These are phyloP conservation scores for Aschersonia sp. DNA, from an alignment of 2,329 filamentous ascomycete species.

Conservation along the genomic window DNA sequence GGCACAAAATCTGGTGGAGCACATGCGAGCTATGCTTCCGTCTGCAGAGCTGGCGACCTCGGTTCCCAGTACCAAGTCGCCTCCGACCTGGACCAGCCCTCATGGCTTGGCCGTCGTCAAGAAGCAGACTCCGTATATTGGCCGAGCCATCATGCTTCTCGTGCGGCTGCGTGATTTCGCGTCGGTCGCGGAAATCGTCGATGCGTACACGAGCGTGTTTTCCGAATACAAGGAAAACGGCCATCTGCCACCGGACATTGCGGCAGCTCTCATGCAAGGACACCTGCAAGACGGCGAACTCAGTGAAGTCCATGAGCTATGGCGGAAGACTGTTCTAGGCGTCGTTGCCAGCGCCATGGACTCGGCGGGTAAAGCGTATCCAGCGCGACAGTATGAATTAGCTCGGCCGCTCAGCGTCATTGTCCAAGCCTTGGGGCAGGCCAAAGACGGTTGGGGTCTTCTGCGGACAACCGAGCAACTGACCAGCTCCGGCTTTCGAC, in stretches of 20 bases:
- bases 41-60: neutral
- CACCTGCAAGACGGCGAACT: constrained; percentile 43
- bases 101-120: constrained; percentile 10
- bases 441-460: constrained; percentile 30
- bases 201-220: constrained; percentile 32
- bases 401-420: constrained; percentile 34
- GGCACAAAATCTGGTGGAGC: constrained; percentile 14
- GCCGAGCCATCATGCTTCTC: constrained; percentile 18
- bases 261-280: constrained; percentile 53
- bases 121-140: constrained; percentile 14
- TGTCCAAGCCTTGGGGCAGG: constrained; percentile 25
- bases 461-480: constrained; percentile 38
- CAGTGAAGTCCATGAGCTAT: constrained; percentile 48
- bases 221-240: constrained; percentile 16
- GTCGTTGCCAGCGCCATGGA: constrained; percentile 23
- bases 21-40: constrained; percentile 11
- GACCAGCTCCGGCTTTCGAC: constrained; percentile 49
- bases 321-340: constrained; percentile 44
- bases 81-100: constrained; percentile 2
- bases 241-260: constrained; percentile 35
- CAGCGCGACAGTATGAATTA: constrained; percentile 37
- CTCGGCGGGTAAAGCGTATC: constrained; percentile 19
- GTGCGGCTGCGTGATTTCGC: constrained; percentile 27
- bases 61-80: neutral
- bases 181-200: constrained; percentile 41